phyloP scores from a whole-genome alignment of 352 stramenopile species.

The Phytopythium sindhum region DNA sequence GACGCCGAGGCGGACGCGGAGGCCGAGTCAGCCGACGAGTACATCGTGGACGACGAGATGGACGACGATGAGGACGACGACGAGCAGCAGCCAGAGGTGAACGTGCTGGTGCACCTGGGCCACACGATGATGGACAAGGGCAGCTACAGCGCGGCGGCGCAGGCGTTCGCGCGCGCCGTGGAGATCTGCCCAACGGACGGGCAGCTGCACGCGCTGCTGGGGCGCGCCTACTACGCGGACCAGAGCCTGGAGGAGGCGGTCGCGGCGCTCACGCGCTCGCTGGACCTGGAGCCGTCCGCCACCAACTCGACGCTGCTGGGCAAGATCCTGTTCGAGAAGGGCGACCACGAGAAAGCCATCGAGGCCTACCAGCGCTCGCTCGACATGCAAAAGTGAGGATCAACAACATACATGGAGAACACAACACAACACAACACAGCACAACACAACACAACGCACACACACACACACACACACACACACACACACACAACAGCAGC shows the following conservation, averaged over 20 bases:
- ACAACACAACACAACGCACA: background rate
- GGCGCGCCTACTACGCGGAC: conserved; percentile 79
- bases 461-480: background rate
- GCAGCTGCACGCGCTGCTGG: conserved; percentile 74
- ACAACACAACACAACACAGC: background rate
- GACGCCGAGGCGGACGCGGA: conserved; percentile 37
- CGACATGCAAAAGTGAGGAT: conserved; percentile 50
- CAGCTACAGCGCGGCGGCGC: conserved; percentile 65
- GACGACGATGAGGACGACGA: conserved; percentile 68
- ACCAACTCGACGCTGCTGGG: conserved; percentile 82
- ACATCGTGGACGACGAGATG: conserved; percentile 22
- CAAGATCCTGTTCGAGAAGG: conserved; percentile 87
- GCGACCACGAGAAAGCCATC: conserved; percentile 84
- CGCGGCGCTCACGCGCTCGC: conserved; percentile 50
- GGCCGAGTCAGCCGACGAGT: conserved; percentile 7
- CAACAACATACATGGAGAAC: background rate
- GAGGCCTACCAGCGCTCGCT: conserved; percentile 82
- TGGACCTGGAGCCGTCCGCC: conserved; percentile 72
- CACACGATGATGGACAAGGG: conserved; percentile 84
- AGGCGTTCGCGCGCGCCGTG: conserved; percentile 79
- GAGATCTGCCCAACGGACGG: conserved; percentile 76
- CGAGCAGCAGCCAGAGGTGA: conserved; percentile 67
- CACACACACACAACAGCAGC: no score
- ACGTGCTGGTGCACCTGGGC: conserved; percentile 78
- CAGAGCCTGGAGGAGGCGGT: conserved; percentile 81